These are phyloP conservation scores for Globisporangium megalacanthum DNA, from an alignment of 352 stramenopile species.

Conservation along the genomic window DNA sequence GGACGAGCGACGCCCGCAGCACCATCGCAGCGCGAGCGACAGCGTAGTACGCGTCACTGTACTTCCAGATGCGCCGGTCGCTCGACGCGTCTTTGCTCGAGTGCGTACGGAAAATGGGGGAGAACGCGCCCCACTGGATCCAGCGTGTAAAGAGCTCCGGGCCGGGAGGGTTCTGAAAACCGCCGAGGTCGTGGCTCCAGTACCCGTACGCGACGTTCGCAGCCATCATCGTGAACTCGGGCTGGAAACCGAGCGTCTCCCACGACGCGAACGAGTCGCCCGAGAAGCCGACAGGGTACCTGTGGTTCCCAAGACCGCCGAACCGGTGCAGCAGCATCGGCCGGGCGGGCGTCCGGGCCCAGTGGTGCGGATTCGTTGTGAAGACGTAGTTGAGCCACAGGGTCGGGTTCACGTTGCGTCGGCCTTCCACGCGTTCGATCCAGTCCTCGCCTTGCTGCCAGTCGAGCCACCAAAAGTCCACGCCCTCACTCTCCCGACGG, in stretches of 20 bases:
- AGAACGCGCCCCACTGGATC: slow-evolving; percentile 39
- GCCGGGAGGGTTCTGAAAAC: slow-evolving; percentile 21
- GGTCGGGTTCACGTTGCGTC: slow-evolving; percentile 36
- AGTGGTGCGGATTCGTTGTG: slow-evolving; percentile 29
- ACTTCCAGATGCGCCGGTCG: slow-evolving; percentile 33
- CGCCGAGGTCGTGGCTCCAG: slow-evolving; percentile 46
- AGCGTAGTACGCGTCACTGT: slow-evolving; percentile 23
- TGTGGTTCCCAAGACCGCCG: slow-evolving; percentile 44
- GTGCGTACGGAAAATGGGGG: slow-evolving; percentile 36
- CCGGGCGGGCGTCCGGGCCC: slow-evolving; percentile 15
- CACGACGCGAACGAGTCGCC: slow-evolving; percentile 35
- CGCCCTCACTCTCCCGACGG: slow-evolving; percentile 18
- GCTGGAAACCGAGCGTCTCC: slow-evolving; percentile 34
- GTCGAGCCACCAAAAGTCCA: slow-evolving; percentile 62
- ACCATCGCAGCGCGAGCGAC: slow-evolving; percentile 22
- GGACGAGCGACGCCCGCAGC: slow-evolving; percentile 25
- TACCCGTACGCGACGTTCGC: slow-evolving; percentile 43
- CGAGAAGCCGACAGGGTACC: slow-evolving; percentile 49
- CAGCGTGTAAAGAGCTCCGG: slow-evolving; percentile 37
- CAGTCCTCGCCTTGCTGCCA: slow-evolving; percentile 55
- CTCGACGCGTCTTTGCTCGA: slow-evolving; percentile 23
- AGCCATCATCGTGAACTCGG: slow-evolving; percentile 40
- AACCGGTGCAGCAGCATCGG: slow-evolving; percentile 39
- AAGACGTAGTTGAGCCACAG: slow-evolving; percentile 48
- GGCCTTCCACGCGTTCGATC: slow-evolving; percentile 18